Conservation (phyloP, 164 flowering plant genomes). For the Aristolochia californica region DNA sequence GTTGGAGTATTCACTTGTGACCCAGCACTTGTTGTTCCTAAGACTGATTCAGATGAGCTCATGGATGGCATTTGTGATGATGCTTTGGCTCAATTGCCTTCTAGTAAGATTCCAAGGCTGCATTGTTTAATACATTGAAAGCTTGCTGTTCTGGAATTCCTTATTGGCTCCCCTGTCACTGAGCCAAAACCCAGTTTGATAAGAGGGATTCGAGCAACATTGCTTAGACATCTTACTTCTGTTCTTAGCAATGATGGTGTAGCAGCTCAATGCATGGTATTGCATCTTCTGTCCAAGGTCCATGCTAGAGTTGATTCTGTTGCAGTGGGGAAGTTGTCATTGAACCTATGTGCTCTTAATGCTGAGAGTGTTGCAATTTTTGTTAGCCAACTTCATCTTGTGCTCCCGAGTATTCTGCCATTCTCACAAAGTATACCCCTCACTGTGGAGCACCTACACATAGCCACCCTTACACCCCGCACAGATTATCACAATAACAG, state of each 20-base stretch:
- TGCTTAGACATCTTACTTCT: too few relatives aligned
- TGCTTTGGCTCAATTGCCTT: conserved; percentile 30
- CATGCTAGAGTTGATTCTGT: conserved; percentile 60
- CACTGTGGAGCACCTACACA: too few relatives aligned
- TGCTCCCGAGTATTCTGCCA: conserved; percentile 54
- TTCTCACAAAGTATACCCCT: too few relatives aligned
- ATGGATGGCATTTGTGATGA: conserved; percentile 37
- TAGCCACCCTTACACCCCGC: conserved; percentile 58
- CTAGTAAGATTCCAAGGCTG: conserved; percentile 73
- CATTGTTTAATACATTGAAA: conserved; percentile 68
- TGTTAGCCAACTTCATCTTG: conserved; percentile 35
- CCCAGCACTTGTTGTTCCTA: conserved; percentile 28
- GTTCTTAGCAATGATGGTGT: conserved; percentile 75
- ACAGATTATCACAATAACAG: conserved; percentile 78
- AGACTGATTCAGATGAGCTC: conserved; percentile 32
- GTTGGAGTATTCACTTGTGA: conserved; percentile 74
- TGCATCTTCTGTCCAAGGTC: conserved; percentile 94
- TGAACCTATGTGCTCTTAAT: conserved; percentile 66
- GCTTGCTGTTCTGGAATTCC: conserved; percentile 41
- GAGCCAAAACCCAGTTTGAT: conserved; percentile 42
- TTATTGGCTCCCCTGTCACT: conserved; percentile 20
- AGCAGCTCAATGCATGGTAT: conserved; percentile 69
- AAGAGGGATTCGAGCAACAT: conserved; percentile 51
- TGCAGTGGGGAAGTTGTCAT: conserved; percentile 83
- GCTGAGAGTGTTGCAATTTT: conserved; percentile 57